Base-by-base conservation (phyloP, 768 basidiomycete species). In the Termitomyces sp. region DNA sequence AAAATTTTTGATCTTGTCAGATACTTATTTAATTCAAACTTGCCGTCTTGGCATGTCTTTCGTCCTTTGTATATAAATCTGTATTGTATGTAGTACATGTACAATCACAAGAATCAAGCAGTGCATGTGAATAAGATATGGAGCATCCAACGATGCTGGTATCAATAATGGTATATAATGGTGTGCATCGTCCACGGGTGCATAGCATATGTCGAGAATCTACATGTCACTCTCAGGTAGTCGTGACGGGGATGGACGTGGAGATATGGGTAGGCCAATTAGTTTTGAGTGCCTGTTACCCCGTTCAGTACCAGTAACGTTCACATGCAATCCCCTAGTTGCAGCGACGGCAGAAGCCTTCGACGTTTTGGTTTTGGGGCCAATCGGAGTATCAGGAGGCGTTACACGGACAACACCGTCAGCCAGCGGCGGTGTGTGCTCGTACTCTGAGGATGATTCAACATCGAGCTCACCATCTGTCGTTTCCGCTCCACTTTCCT, bases 401-500 rank as follows among this genome's bases (percentile, higher is more conserved):
- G 66, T 70, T 45, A 70, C 60, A 48, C 53, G 73, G 64, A 68
- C 70, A 59, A 53, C 66, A 54, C 53, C 61, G 33, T 71, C 65
- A 16, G 32, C 45, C 32, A 50, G 36, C 23, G 62, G 63, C 22
- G 59, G 59, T 31, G 60, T 64, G 42, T 75, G 72, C 54, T 75
- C 77, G 38, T 76, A 76, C 40, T 71, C 72, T 40, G 77, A 73
- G 18, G 76, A 75, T 1, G 80, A 80, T 52, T 82, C 81, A 23
- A 71, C 65, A 38, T 76, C 77, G 18, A 67, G 70, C 44, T 85
- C 83, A 36, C 77, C 77, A 58, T 85, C 88, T 22, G 82, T 82
- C 16, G 82, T 82, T 60, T 91, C 90, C 35, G 85, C 81, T 27
- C 85, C 88, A 62, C 88, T 91, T 55, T 88, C 89, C 48, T 89